Percentiles rank a stretch among this genome's conserved stretches.
phyloP scores from a whole-genome alignment of 2,329 filamentous ascomycete genomes.

The Aspergillus viridinutans region DNA sequence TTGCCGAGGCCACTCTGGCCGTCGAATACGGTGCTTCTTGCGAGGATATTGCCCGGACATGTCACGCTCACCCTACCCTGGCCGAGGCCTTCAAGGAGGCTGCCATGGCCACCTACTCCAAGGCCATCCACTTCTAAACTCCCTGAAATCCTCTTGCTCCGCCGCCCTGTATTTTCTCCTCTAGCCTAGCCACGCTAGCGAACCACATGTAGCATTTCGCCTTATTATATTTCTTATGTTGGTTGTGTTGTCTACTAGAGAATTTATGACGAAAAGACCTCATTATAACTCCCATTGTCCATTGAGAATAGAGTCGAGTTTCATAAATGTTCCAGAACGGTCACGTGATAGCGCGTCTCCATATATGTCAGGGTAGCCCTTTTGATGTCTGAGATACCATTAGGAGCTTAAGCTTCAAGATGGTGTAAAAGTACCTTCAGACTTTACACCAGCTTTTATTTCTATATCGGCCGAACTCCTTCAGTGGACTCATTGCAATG shows the following conservation, averaged over 20 bases:
- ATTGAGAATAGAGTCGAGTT: neutral
- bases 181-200: slow-evolving; percentile 35
- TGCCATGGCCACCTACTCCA: slow-evolving; percentile 93
- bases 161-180: slow-evolving; percentile 18
- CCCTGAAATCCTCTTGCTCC: slow-evolving; percentile 14
- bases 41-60: slow-evolving; percentile 91
- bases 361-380: too few species aligned
- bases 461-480: too few species aligned
- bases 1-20: slow-evolving; percentile 91
- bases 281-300: neutral
- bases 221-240: slow-evolving; percentile 29
- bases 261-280: slow-evolving; percentile 15
- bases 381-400: too few species aligned
- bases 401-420: neutral
- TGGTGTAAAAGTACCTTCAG: neutral
- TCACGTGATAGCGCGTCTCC: neutral
- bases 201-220: slow-evolving; percentile 37
- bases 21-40: slow-evolving; percentile 94
- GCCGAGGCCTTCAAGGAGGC: slow-evolving; percentile 99
- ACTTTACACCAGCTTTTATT: neutral
- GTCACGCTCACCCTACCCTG: slow-evolving; percentile 93
- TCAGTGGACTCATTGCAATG: neutral
- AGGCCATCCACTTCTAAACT: slow-evolving; percentile 87
- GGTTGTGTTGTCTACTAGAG: slow-evolving; percentile 15
- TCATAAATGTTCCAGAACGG: neutral